Percentiles rank a stretch among this genome's conserved stretches.
Conservation (phyloP, 257 asterid genomes). For the Schizonepeta tenuifolia region DNA sequence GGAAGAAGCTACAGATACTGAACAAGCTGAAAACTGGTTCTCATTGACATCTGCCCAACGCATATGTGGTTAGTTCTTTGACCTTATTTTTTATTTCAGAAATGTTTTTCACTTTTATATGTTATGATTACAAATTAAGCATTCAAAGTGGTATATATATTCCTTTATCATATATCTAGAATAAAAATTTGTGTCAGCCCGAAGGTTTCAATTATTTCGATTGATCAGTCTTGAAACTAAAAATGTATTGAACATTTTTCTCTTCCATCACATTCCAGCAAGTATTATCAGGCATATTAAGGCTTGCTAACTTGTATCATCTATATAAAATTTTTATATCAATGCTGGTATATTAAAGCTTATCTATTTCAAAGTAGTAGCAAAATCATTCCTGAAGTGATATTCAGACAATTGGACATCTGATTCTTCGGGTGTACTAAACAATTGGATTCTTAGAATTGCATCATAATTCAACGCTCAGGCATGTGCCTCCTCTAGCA, state of each 20-base stretch:
- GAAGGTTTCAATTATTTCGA: background rate
- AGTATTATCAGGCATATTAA: background rate
- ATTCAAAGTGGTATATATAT: background rate
- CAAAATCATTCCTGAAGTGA: background rate
- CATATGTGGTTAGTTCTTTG: conserved; percentile 76
- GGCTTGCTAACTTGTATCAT: background rate
- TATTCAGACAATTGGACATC: too few relatives aligned
- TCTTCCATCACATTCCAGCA: background rate
- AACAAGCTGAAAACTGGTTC: conserved; percentile 99
- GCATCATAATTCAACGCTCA: background rate
- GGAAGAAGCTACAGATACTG: conserved; percentile 98
- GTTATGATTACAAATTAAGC: background rate
- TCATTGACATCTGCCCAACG: conserved; percentile 97
- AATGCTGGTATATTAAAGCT: conserved; percentile 5
- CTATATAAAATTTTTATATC: background rate
- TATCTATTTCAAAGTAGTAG: background rate
- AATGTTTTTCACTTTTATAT: background rate
- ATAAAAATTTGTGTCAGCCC: background rate
- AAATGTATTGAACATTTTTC: background rate
- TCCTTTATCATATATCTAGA: background rate
- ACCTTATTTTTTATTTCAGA: conserved; percentile 9
- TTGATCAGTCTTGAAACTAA: background rate
- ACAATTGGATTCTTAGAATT: background rate
- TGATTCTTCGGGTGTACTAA: background rate
- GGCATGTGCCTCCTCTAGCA: background rate